These are phyloP conservation scores for Iris pallida DNA, from an alignment of 116 monocot species.

Conservation along the genomic window DNA sequence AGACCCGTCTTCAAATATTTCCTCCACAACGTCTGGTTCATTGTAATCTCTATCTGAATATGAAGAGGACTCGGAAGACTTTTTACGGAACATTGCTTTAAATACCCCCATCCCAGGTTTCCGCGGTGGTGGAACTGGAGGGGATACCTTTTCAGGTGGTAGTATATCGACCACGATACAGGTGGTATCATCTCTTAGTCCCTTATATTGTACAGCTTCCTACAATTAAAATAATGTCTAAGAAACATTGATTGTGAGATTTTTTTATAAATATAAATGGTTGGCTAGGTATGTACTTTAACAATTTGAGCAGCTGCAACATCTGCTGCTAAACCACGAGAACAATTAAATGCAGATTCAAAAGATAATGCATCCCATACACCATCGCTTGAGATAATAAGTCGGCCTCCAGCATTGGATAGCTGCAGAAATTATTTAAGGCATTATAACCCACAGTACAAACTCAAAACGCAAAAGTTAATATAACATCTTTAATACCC, in stretches of 20 bases:
- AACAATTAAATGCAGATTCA: slow-evolving; percentile 64
- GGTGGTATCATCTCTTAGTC: slow-evolving; percentile 91
- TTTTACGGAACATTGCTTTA: slow-evolving; percentile 71
- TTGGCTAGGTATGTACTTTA: slow-evolving; percentile 35
- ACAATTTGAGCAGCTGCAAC: slow-evolving; percentile 77
- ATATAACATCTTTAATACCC: too few relatives aligned
- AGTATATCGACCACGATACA: slow-evolving; percentile 94
- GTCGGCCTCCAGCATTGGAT: slow-evolving; percentile 84
- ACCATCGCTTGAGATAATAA: slow-evolving; percentile 95
- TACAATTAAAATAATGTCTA: slow-evolving; percentile 25
- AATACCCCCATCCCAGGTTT: slow-evolving; percentile 63
- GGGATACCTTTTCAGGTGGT: slow-evolving; percentile 61
- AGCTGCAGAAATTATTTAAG: slow-evolving; percentile 40
- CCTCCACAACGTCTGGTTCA: slow-evolving; percentile 75
- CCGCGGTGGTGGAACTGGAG: slow-evolving; percentile 36
- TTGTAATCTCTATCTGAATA: slow-evolving; percentile 39
- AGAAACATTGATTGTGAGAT: neutral
- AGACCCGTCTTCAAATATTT: slow-evolving; percentile 91
- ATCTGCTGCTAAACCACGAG: slow-evolving; percentile 68
- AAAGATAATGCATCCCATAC: slow-evolving; percentile 90
- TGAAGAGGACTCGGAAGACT: slow-evolving; percentile 44
- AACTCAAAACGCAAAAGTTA: too few relatives aligned
- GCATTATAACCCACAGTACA: slow-evolving; percentile 2
- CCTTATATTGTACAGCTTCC: slow-evolving; percentile 77
- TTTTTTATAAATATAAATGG: neutral